Evolutionary conservation across 768 basidiomycete species (phyloP).

Genomic region (Gloeostereum incarnatum): DNA sequence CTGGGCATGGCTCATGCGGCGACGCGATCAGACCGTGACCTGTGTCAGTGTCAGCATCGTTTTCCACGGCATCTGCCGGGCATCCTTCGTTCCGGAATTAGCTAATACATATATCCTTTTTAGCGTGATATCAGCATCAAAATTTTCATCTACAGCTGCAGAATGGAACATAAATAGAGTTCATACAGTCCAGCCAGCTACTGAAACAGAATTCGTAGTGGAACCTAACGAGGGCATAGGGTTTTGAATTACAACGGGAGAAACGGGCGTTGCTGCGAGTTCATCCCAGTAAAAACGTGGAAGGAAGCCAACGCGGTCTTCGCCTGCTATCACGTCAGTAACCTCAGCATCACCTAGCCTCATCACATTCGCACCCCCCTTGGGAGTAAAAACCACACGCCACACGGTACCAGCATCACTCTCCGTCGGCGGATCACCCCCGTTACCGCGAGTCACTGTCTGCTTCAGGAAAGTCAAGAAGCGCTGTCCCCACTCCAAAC

Average conservation of each 20-base stretch:
- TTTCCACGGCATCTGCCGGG: neutral
- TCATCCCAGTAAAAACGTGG: conserved; percentile 64
- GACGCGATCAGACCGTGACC: too few relatives aligned
- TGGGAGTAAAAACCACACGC: conserved; percentile 60
- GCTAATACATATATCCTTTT: too few relatives aligned
- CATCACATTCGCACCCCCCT: conserved; percentile 41
- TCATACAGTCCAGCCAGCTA: too few relatives aligned
- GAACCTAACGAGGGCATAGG: too few relatives aligned
- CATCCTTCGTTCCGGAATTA: too few relatives aligned
- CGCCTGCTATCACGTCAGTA: conserved; percentile 49
- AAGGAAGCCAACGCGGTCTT: conserved; percentile 74
- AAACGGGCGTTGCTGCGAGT: too few relatives aligned
- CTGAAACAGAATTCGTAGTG: too few relatives aligned
- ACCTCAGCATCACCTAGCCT: conserved; percentile 36
- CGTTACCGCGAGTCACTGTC: too few relatives aligned
- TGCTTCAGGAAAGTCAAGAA: conserved; percentile 49
- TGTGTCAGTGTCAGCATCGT: neutral
- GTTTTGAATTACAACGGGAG: too few relatives aligned
- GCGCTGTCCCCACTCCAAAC: conserved; percentile 63
- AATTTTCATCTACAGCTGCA: too few relatives aligned
- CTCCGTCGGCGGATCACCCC: conserved; percentile 11
- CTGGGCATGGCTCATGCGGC: conserved; percentile 2
- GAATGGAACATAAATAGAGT: too few relatives aligned
- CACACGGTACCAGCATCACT: conserved; percentile 38
- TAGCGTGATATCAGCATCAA: too few relatives aligned